These are phyloP conservation scores for Hansfordia pulvinata DNA, from an alignment of 2,329 filamentous ascomycete species.

Conservation along the genomic window DNA sequence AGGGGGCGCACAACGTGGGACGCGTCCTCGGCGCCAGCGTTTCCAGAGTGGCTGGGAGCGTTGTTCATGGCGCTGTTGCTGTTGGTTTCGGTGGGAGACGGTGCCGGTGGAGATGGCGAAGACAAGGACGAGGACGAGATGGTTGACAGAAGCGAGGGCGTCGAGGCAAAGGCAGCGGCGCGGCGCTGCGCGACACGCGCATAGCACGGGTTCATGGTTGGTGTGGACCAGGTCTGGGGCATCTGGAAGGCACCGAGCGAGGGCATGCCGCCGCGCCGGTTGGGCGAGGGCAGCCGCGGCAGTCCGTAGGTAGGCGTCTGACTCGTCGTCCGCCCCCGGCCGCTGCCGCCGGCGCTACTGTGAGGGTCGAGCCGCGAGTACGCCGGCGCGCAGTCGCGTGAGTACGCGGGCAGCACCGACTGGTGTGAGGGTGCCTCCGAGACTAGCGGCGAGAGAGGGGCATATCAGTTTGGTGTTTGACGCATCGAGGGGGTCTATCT, in stretches of 20 bases:
- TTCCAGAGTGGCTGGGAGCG: too few species aligned
- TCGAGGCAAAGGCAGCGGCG: slow-evolving; percentile 20
- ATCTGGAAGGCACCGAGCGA: slow-evolving; percentile 40
- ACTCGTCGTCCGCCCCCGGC: slow-evolving; percentile 6
- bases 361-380: slow-evolving; percentile 24
- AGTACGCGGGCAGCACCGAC: slow-evolving; percentile 33
- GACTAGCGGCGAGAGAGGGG: slow-evolving; percentile 20
- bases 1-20: slow-evolving; percentile 29
- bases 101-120: too few species aligned
- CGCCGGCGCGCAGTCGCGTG: slow-evolving; percentile 34
- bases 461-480: background rate
- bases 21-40: slow-evolving; percentile 7
- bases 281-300: slow-evolving; percentile 32
- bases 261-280: slow-evolving; percentile 21
- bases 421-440: slow-evolving; percentile 55
- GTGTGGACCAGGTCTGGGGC: slow-evolving; percentile 43
- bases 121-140: slow-evolving; percentile 16
- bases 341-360: slow-evolving; percentile 5
- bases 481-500: slow-evolving; percentile 1
- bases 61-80: slow-evolving; percentile 2
- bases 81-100: slow-evolving; percentile 4
- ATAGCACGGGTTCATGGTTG: slow-evolving; percentile 42
- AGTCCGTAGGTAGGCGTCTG: slow-evolving; percentile 22
- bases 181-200: slow-evolving; percentile 50
- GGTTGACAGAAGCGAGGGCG: slow-evolving; percentile 15